Conservation (phyloP, 768 basidiomycete genomes). For the Paxillus ammoniavirescens region DNA sequence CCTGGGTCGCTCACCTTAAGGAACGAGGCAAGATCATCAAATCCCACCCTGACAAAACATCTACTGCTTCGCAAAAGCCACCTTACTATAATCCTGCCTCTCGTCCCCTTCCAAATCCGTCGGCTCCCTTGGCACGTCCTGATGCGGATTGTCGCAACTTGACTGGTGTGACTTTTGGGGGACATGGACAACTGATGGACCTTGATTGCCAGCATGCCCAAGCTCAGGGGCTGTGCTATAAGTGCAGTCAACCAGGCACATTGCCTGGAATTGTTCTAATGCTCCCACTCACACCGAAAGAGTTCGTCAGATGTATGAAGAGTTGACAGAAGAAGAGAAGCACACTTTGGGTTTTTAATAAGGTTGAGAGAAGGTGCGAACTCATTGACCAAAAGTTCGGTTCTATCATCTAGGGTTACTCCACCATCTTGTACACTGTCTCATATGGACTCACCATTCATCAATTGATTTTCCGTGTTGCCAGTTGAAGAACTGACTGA, state of each 20-base stretch:
- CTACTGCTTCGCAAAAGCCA: no score
- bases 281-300: background rate
- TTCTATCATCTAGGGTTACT: background rate
- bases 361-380: background rate
- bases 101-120: no score
- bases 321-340: background rate
- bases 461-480: background rate
- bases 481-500: background rate
- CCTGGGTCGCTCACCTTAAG: no score
- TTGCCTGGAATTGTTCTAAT: background rate
- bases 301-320: background rate
- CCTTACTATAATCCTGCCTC: background rate
- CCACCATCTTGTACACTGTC: background rate
- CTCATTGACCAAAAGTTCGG: background rate
- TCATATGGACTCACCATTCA: background rate
- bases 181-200: slow-evolving; percentile 19
- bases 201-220: background rate
- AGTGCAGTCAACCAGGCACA: background rate
- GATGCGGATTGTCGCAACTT: background rate
- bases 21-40: no score
- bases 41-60: no score
- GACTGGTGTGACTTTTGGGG: slow-evolving; percentile 6
- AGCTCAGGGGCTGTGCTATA: slow-evolving; percentile 1
- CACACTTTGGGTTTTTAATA: slow-evolving; percentile 3
- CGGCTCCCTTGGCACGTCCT: no score